phyloP scores from a whole-genome alignment of 805 yeast genomes.

The Pichia californica region DNA sequence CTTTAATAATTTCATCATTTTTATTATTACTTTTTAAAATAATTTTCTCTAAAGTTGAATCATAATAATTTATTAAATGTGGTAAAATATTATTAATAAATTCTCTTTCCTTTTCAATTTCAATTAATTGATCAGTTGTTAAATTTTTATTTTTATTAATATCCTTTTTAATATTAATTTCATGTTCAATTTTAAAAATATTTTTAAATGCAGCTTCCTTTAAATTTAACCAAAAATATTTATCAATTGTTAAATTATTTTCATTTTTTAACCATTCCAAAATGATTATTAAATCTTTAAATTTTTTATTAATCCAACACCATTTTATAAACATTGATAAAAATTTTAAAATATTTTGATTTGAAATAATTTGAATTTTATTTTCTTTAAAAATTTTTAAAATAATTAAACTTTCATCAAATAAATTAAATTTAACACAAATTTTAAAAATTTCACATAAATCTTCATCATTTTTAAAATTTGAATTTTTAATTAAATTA shows the following conservation, averaged over 20 bases:
- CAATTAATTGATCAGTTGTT: not conserved
- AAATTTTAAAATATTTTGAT: constrained; percentile 11
- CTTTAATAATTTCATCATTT: constrained; percentile 5
- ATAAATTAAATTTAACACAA: constrained; percentile 8
- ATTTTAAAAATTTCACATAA: constrained; percentile 11
- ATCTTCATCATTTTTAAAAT: constrained; percentile 8
- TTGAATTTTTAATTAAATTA: not conserved
- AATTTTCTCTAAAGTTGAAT: constrained; percentile 10
- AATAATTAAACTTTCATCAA: constrained; percentile 2
- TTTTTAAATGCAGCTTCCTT: constrained; percentile 5
- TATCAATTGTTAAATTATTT: constrained; percentile 10
- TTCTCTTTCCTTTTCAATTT: not conserved
- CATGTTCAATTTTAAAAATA: constrained; percentile 5
- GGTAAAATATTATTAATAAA: constrained; percentile 10
- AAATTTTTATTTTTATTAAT: not conserved
- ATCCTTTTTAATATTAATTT: not conserved
- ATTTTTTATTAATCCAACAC: constrained; percentile 9
- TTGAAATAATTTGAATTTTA: constrained; percentile 7
- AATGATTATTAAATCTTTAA: constrained; percentile 7
- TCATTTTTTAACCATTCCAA: constrained; percentile 13
- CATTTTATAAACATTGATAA: constrained; percentile 12
- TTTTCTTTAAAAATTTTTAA: constrained; percentile 1
- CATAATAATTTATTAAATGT: constrained; percentile 14
- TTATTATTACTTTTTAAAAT: constrained; percentile 3
- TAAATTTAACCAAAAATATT: constrained; percentile 6